These are phyloP conservation scores for Salix brachista DNA, from an alignment of 345 rosid species.

Conservation along the genomic window DNA sequence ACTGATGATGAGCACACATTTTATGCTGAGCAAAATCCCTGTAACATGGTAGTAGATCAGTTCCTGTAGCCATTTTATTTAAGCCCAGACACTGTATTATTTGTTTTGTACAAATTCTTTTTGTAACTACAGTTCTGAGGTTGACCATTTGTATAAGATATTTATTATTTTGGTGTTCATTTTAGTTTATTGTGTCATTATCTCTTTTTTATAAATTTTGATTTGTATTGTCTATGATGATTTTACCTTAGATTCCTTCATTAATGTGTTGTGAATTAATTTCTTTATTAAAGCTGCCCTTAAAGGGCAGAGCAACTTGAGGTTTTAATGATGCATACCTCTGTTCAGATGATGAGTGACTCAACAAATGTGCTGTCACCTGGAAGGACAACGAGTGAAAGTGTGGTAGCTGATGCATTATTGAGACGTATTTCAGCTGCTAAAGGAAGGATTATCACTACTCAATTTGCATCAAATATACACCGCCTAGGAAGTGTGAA, in stretches of 20 bases:
- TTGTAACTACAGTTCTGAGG: background rate
- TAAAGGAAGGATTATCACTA: slow-evolving; percentile 90
- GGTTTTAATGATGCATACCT: slow-evolving; percentile 4
- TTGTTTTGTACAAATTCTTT: background rate
- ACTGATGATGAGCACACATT: background rate
- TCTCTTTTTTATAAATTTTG: background rate
- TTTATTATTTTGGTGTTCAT: background rate
- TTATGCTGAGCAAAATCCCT: too few species aligned
- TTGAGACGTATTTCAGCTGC: slow-evolving; percentile 70
- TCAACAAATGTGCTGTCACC: slow-evolving; percentile 94
- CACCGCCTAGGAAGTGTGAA: slow-evolving; percentile 97
- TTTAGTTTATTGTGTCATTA: background rate
- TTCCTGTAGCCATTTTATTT: background rate
- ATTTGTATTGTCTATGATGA: background rate
- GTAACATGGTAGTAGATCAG: background rate
- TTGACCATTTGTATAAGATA: background rate
- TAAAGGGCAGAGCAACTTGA: background rate
- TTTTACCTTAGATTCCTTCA: background rate
- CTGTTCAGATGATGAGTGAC: slow-evolving; percentile 94
- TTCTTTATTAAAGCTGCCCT: background rate
- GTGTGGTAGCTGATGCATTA: slow-evolving; percentile 76
- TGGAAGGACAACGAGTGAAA: slow-evolving; percentile 90
- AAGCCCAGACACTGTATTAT: background rate
- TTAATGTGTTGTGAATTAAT: slow-evolving; percentile 10
- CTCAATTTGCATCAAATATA: slow-evolving; percentile 96